Conservation (phyloP, 805 yeast genomes). For the Yarrowia sp. region DNA sequence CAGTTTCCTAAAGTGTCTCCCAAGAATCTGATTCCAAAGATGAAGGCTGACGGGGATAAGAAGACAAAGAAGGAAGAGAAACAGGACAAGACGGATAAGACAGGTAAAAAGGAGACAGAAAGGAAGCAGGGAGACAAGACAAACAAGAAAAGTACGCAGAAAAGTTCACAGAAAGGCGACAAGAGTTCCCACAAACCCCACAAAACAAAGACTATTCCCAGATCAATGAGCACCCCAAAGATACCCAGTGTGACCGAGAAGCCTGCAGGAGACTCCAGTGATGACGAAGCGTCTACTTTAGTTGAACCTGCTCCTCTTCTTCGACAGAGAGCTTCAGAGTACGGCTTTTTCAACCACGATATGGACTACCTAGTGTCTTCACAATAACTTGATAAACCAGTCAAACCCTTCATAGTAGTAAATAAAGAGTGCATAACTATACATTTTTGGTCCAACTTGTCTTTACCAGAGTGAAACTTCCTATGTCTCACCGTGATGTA, state of each 20-base stretch:
- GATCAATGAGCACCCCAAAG: conserved; percentile 3
- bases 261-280: background rate
- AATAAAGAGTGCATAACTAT: background rate
- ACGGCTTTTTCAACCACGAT: conserved; percentile 9
- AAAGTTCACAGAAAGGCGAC: background rate
- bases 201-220: background rate
- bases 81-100: background rate
- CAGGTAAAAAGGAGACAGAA: background rate
- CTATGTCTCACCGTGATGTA: background rate
- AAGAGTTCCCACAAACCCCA: background rate
- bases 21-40: conserved; percentile 2
- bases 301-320: conserved; percentile 10
- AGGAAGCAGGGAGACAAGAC: background rate
- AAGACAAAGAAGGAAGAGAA: conserved; percentile 5
- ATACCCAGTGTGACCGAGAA: background rate
- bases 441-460: background rate
- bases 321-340: conserved; percentile 1
- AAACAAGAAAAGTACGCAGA: background rate
- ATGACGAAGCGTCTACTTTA: background rate
- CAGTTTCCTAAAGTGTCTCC: conserved; percentile 7
- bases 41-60: background rate
- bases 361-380: conserved; percentile 13
- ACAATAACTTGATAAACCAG: background rate
- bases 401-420: background rate
- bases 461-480: background rate